These are phyloP conservation scores for Entrophospora sp. DNA, from an alignment of 192 early-diverging fungal species.

Conservation along the genomic window DNA sequence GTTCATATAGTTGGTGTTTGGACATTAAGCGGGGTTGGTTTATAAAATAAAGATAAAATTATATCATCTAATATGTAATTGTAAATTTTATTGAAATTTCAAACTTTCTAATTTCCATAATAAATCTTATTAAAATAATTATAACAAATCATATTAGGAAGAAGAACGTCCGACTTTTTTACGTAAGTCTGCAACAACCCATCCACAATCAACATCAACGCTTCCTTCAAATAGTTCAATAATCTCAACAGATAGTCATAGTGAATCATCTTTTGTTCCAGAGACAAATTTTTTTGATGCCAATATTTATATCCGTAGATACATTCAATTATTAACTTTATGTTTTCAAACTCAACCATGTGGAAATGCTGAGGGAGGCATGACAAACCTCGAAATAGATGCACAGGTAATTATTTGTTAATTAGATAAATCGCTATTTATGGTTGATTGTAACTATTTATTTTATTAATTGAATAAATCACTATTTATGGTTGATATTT, in stretches of 20 bases:
- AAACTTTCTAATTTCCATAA: not conserved
- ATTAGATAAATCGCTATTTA: no score
- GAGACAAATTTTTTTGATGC: constrained; percentile 32
- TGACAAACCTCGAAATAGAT: constrained; percentile 40
- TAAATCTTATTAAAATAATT: no score
- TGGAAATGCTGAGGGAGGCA: constrained; percentile 21
- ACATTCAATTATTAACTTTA: constrained; percentile 54
- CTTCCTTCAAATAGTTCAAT: constrained; percentile 2
- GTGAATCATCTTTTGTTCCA: not conserved
- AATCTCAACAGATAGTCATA: not conserved
- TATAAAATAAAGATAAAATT: not conserved
- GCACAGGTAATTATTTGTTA: no score
- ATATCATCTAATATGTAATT: no score
- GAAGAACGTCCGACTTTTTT: constrained; percentile 68
- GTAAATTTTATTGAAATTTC: not conserved
- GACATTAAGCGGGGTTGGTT: constrained; percentile 40
- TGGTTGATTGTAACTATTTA: no score
- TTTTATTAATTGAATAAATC: no score
- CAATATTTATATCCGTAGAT: constrained; percentile 58
- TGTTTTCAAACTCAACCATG: constrained; percentile 46
- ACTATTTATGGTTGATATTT: no score
- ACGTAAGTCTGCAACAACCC: constrained; percentile 24
- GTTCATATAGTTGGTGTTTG: constrained; percentile 59
- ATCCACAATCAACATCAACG: constrained; percentile 10
- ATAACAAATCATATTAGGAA: constrained; percentile 33